Conservation (phyloP, 1,139 yeast genomes). For the Yamadazyma trypodendri region DNA sequence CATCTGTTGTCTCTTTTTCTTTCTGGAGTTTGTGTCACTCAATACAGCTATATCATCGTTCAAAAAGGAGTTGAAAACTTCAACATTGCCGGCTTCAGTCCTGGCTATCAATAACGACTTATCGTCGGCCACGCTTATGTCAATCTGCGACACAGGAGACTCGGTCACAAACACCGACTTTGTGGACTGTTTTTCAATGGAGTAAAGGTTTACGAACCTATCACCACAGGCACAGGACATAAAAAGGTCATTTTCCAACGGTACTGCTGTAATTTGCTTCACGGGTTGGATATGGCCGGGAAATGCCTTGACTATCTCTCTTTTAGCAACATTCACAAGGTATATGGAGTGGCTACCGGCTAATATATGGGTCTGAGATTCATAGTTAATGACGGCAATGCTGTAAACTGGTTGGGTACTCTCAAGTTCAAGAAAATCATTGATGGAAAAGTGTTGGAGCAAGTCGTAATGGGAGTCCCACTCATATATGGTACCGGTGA, state of each 20-base stretch:
- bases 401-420: conserved; percentile 32
- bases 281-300: conserved; percentile 78
- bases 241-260: conserved; percentile 41
- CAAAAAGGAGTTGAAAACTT: conserved; percentile 60
- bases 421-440: conserved; percentile 31
- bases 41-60: conserved; percentile 18
- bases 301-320: conserved; percentile 44
- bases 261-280: conserved; percentile 41
- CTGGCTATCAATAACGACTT: conserved; percentile 50
- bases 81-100: conserved; percentile 69
- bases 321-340: conserved; percentile 43
- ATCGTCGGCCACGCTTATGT: conserved; percentile 35
- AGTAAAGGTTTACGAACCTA: conserved; percentile 73
- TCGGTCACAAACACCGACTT: conserved; percentile 64
- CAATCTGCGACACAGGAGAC: conserved; percentile 50
- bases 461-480: conserved; percentile 56
- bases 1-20: conserved; percentile 35
- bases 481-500: conserved; percentile 59
- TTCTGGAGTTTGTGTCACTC: conserved; percentile 23
- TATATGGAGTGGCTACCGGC: conserved; percentile 65
- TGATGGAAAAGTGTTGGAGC: conserved; percentile 42
- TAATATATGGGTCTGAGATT: conserved; percentile 47
- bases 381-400: conserved; percentile 33
- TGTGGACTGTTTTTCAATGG: conserved; percentile 42
- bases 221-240: conserved; percentile 74